Conservation (phyloP, 345 rosid species). For the Carallia brachiata region DNA sequence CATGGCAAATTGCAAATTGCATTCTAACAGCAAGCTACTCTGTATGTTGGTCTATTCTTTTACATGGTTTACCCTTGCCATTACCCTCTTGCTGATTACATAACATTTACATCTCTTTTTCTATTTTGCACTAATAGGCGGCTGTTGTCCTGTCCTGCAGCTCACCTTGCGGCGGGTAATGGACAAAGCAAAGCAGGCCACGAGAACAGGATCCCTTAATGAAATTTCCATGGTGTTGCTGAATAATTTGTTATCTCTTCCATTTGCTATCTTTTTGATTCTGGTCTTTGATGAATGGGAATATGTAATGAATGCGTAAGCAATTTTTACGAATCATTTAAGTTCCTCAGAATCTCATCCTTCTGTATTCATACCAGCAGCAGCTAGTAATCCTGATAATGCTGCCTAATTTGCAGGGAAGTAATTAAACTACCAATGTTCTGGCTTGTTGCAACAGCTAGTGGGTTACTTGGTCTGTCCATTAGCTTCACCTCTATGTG, state of each 20-base stretch:
- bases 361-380: constrained; percentile 1
- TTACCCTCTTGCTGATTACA: neutral
- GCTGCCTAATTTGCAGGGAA: constrained; percentile 45
- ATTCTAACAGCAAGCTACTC: constrained; percentile 88
- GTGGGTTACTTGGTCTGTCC: constrained; percentile 87
- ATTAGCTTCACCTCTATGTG: constrained; percentile 97
- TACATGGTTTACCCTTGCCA: neutral
- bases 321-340: neutral
- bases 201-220: constrained; percentile 70
- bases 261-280: constrained; percentile 65
- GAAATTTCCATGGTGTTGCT: constrained; percentile 93
- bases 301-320: constrained; percentile 72
- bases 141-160: constrained; percentile 39
- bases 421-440: constrained; percentile 67
- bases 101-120: neutral
- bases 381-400: constrained; percentile 3
- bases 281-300: constrained; percentile 69
- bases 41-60: constrained; percentile 34
- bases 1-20: constrained; percentile 83
- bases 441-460: constrained; percentile 81
- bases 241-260: constrained; percentile 78
- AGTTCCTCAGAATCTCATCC: neutral
- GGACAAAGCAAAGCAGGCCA: constrained; percentile 86
- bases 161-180: constrained; percentile 72
- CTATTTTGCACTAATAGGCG: constrained; percentile 7